Percentiles rank a stretch among this genome's conserved stretches.
Evolutionary conservation across 1,284 basidiomycete species (phyloP).

Genomic region (Uromyces viciae-fabae): DNA sequence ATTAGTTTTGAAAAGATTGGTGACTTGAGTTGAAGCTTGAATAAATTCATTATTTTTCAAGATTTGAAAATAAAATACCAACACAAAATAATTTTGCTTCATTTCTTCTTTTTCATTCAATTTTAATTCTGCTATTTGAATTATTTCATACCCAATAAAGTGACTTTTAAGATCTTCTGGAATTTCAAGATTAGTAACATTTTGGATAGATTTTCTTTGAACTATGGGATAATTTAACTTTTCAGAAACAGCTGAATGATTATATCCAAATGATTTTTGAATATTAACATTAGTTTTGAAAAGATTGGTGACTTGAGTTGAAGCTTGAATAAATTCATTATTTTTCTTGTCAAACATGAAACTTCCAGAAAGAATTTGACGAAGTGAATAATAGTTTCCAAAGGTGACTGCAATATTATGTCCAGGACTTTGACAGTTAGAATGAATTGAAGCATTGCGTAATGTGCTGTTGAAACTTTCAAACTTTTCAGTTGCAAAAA

Average conservation of each 20-base stretch:
- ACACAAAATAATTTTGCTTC: background rate
- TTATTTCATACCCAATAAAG: background rate
- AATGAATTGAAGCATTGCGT: background rate
- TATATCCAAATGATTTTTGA: background rate
- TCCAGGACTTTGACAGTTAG: background rate
- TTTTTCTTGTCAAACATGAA: background rate
- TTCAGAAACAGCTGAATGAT: background rate
- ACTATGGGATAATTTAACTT: background rate
- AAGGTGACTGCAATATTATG: slow-evolving; percentile 6
- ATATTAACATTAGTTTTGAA: background rate
- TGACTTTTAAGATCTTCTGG: background rate
- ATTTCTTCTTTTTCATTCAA: background rate
- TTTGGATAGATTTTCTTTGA: background rate
- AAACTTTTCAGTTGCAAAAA: slow-evolving; percentile 31
- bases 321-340: background rate
- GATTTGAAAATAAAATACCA: too few relatives aligned
- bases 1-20: background rate
- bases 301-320: background rate
- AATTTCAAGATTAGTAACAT: background rate
- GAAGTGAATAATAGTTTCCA: background rate
- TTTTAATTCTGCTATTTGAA: background rate
- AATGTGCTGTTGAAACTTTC: slow-evolving; percentile 10
- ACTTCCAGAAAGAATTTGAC: slow-evolving; percentile 54
- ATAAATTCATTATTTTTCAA: too few relatives aligned
- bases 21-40: background rate